Evolutionary conservation across 2,329 filamentous ascomycete genomes (phyloP), one percentile per base, ranked within the genome.

Genomic region (Penicillium oxalicum): DNA sequence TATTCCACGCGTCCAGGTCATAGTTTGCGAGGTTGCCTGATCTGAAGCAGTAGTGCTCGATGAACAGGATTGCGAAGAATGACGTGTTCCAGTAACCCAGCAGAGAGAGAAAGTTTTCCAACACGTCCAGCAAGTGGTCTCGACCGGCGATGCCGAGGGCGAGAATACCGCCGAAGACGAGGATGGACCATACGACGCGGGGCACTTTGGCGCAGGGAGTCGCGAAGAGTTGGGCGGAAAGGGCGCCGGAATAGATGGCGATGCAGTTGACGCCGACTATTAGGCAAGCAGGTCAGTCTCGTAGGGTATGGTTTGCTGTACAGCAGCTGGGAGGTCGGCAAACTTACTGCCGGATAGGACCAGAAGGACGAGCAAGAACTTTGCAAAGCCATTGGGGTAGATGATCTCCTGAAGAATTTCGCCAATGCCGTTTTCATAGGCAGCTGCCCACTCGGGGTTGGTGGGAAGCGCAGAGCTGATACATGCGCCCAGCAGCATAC

Each of bases 81-180:
- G 67, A 68, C 1, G 74, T 77, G 54, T 70, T 73, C 73, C 74
- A 78, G 62, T 78, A 78, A 3, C 75, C 74, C 3, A 78, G 63
- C 32, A 77, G 62, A 4, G 69, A 70, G n/a, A 78, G 59, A 58
- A 78, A 76, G 51, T 77, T 73, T 54, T 76, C 61, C 3, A 78
- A 61, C 35, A 74, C 72, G 2, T 55, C 60, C 39, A 73, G 65
- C 6, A 78, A 66, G 48, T 75, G 55, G 47, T 77, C 64, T 26
- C 67, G 62, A 13, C 69, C 68, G 9, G 61, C 66, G 13, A 78
- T 64, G 5, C 70, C 74, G 4, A 78, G 63, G 25, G 69, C 61
- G 24, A 78, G 63, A 50, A 77, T 73, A 45, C 65, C 67, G n/a
- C 65, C 67, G 53, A 77, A 77, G 58, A 70, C 70, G 18, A 76